These are phyloP conservation scores for Endocalyx cinctus DNA, from an alignment of 2,329 filamentous ascomycete species.

Conservation along the genomic window DNA sequence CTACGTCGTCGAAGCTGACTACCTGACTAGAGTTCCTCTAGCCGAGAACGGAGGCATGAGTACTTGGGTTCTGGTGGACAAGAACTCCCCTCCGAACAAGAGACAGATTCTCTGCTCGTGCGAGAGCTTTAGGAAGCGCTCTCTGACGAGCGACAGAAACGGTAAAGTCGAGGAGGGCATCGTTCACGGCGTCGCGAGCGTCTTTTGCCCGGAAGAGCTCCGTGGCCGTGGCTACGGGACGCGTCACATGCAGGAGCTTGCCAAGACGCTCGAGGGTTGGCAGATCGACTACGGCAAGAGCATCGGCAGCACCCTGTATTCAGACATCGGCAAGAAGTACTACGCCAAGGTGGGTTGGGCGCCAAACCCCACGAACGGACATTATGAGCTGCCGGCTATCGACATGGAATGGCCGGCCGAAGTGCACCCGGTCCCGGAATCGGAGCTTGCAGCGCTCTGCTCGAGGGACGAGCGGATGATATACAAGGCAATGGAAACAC, in stretches of 20 bases:
- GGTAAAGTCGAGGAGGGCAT: slow-evolving; percentile 7
- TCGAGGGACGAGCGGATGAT: slow-evolving; percentile 8
- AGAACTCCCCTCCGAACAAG: slow-evolving; percentile 1
- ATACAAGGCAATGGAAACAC: slow-evolving; percentile 5
- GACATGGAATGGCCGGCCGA: neutral
- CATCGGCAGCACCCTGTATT: slow-evolving; percentile 13
- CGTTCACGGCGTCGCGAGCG: slow-evolving; percentile 8
- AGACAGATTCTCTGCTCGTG: slow-evolving; percentile 11
- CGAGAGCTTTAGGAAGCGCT: slow-evolving; percentile 10
- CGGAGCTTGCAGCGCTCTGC: slow-evolving; percentile 5
- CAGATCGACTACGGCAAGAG: slow-evolving; percentile 5
- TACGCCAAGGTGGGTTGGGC: slow-evolving; percentile 12
- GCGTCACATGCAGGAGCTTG: slow-evolving; percentile 13
- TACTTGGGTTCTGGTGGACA: slow-evolving; percentile 12
- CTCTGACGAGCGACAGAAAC: slow-evolving; percentile 3
- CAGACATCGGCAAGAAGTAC: slow-evolving; percentile 12
- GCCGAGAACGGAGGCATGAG: slow-evolving; percentile 9
- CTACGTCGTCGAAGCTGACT: slow-evolving; percentile 7
- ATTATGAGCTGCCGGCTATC: slow-evolving; percentile 6
- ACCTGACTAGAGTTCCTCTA: slow-evolving; percentile 7
- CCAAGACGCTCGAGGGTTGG: slow-evolving; percentile 5
- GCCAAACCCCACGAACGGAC: slow-evolving; percentile 9
- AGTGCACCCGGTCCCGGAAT: neutral
- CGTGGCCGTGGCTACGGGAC: slow-evolving; percentile 8
- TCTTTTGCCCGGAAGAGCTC: slow-evolving; percentile 5